Percentiles rank a stretch among this genome's conserved stretches.
Evolutionary conservation across 345 rosid species (phyloP).

Genomic region (Toxicodendron radicans): DNA sequence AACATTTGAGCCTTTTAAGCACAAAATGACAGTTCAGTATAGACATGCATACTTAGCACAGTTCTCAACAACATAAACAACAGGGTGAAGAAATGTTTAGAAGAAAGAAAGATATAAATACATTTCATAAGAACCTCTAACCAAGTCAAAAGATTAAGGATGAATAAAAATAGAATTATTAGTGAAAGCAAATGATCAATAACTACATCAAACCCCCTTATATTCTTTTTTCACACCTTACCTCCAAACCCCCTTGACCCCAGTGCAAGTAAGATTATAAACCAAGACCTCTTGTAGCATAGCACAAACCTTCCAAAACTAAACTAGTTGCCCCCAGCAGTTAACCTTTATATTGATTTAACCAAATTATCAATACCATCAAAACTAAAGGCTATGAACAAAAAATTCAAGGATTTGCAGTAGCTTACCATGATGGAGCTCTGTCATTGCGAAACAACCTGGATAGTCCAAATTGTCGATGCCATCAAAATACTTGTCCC

Average conservation of each 20-base stretch:
- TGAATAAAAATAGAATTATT: background rate
- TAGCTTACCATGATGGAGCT: conserved; percentile 88
- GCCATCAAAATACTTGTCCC: conserved; percentile 80
- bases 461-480: conserved; percentile 83
- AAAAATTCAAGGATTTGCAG: background rate
- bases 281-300: background rate
- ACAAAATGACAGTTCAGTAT: conserved; percentile 21
- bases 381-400: background rate
- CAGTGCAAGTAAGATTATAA: background rate
- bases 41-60: background rate
- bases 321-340: no score
- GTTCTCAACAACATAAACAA: background rate
- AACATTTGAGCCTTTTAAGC: conserved; percentile 75
- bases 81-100: background rate
- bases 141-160: background rate
- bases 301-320: background rate
- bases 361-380: no score
- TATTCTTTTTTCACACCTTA: background rate
- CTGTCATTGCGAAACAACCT: conserved; percentile 99
- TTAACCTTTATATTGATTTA: no score
- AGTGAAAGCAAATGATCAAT: background rate
- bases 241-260: background rate
- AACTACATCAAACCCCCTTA: background rate
- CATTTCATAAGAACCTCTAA: background rate
- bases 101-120: background rate